Evolutionary conservation across 345 rosid genomes (phyloP).

Genomic region (Brassica carinata): DNA sequence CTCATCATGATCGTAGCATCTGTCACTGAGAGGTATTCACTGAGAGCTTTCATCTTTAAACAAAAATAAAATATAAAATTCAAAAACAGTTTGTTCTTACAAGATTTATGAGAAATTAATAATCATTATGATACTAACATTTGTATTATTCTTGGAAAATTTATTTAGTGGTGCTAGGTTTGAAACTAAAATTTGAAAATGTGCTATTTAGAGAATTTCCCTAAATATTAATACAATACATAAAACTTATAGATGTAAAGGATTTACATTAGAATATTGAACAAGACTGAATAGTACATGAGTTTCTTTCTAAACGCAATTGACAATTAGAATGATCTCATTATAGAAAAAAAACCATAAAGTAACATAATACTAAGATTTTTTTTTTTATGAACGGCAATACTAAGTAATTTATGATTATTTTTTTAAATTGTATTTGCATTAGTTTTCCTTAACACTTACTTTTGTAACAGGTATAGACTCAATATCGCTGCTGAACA

Average conservation of each 20-base stretch:
- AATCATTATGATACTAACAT: neutral
- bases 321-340: neutral
- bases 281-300: neutral
- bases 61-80: neutral
- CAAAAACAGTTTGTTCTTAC: neutral
- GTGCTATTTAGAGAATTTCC: neutral
- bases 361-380: neutral
- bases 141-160: neutral
- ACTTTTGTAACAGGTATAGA: constrained; percentile 49
- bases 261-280: neutral
- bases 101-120: neutral
- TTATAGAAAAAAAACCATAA: neutral
- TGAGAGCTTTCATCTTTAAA: neutral
- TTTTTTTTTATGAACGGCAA: neutral
- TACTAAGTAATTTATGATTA: neutral
- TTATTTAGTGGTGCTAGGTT: neutral
- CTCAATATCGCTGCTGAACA: constrained; percentile 51
- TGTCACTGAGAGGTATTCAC: constrained; percentile 47
- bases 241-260: neutral
- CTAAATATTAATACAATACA: neutral
- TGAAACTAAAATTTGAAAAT: neutral
- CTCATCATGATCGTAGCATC: constrained; percentile 56
- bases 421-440: neutral
- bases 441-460: neutral
- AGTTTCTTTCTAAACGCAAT: neutral